These are phyloP conservation scores for Capronia epimyces DNA, from an alignment of 2,329 filamentous ascomycete genomes.

Conservation along the genomic window DNA sequence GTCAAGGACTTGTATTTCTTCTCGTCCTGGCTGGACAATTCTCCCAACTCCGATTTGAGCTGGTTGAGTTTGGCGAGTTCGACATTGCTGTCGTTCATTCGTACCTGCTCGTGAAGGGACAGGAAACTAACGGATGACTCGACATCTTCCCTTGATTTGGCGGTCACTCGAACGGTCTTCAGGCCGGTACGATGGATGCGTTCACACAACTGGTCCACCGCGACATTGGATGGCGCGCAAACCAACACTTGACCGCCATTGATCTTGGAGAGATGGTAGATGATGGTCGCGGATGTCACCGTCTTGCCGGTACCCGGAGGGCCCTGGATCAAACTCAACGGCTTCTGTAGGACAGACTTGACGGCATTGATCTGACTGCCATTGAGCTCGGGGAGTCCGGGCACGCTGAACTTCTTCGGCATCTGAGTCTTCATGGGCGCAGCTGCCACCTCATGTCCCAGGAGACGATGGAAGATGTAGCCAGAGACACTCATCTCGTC, in stretches of 20 bases:
- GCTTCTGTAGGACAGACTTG: slow-evolving; percentile 88
- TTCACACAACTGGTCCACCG: slow-evolving; percentile 95
- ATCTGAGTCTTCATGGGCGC: slow-evolving; percentile 93
- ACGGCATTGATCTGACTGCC: slow-evolving; percentile 93
- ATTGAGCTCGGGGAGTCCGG: slow-evolving; percentile 89
- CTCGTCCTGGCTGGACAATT: slow-evolving; percentile 90
- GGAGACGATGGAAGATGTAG: slow-evolving; percentile 94
- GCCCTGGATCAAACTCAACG: slow-evolving; percentile 91
- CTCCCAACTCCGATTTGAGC: slow-evolving; percentile 84
- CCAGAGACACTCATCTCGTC: slow-evolving; percentile 98
- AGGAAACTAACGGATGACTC: slow-evolving; percentile 97
- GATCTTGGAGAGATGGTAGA: slow-evolving; percentile 93
- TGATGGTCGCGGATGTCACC: slow-evolving; percentile 96
- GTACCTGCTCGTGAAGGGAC: slow-evolving; percentile 92
- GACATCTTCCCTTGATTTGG: slow-evolving; percentile 96
- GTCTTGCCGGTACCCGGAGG: slow-evolving; percentile 97
- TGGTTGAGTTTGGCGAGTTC: slow-evolving; percentile 89
- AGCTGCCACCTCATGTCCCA: slow-evolving; percentile 89
- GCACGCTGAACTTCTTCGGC: slow-evolving; percentile 94
- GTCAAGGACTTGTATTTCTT: slow-evolving; percentile 98
- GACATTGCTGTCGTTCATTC: slow-evolving; percentile 92
- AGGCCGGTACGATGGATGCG: slow-evolving; percentile 90
- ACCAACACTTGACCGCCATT: slow-evolving; percentile 93
- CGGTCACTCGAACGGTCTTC: slow-evolving; percentile 96
- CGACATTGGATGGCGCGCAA: slow-evolving; percentile 95